phyloP scores from a whole-genome alignment of 2,329 filamentous ascomycete species.

The Diaporthe longicolla region DNA sequence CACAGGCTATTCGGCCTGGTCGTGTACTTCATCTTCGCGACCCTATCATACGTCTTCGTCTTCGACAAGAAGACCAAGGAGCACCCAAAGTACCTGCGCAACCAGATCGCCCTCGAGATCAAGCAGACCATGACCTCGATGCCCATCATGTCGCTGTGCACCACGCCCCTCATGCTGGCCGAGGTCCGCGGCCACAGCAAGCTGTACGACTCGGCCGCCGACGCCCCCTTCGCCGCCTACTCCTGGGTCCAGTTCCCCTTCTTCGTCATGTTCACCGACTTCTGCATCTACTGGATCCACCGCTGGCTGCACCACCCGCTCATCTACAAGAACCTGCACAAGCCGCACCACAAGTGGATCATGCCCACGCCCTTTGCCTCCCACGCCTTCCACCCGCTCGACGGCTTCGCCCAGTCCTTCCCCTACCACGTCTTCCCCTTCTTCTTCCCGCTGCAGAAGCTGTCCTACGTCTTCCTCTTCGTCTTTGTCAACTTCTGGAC shows the following conservation, averaged over 20 bases:
- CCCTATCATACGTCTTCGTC: conserved; percentile 87
- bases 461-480: conserved; percentile 88
- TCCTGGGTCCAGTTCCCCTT: conserved; percentile 87
- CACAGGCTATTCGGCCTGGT: conserved; percentile 85
- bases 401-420: conserved; percentile 89
- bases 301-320: conserved; percentile 84
- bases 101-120: conserved; percentile 91
- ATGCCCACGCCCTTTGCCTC: conserved; percentile 95
- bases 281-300: conserved; percentile 93
- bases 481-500: conserved; percentile 97
- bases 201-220: conserved; percentile 84
- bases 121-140: conserved; percentile 81
- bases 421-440: conserved; percentile 96
- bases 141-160: conserved; percentile 87
- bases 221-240: conserved; percentile 85
- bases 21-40: conserved; percentile 87
- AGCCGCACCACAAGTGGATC: conserved; percentile 99
- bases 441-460: conserved; percentile 92
- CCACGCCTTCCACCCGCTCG: conserved; percentile 94
- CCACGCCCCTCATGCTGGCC: conserved; percentile 82
- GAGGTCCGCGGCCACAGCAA: conserved; percentile 89
- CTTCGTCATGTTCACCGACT: conserved; percentile 91
- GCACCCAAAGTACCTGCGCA: conserved; percentile 95
- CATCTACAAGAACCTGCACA: conserved; percentile 91
- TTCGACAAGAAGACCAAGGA: conserved; percentile 92